Evolutionary conservation across 2,329 filamentous ascomycete species (phyloP).

Genomic region (Clonostachys byssicola): DNA sequence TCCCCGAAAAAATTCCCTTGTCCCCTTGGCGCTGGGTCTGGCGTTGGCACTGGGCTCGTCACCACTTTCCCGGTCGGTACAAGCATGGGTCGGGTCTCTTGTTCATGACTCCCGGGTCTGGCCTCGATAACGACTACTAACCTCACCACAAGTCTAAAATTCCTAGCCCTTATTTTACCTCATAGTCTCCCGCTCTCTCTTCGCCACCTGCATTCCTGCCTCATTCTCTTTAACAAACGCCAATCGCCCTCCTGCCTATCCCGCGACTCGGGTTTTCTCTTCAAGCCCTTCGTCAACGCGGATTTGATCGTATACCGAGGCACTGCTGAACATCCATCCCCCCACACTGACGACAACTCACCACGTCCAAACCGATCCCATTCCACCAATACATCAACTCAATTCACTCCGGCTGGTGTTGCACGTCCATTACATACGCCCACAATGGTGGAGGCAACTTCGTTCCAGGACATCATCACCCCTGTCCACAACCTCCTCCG

Average conservation of each 20-base stretch:
- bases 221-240: neutral
- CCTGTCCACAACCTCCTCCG: conserved; percentile 35
- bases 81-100: too few species aligned
- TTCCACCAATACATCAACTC: conserved; percentile 4
- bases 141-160: too few species aligned
- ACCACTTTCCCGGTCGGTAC: too few species aligned
- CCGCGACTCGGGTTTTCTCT: too few species aligned
- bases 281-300: too few species aligned
- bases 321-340: conserved; percentile 2
- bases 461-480: conserved; percentile 32
- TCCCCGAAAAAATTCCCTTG: too few species aligned
- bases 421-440: conserved; percentile 5
- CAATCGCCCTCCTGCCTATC: too few species aligned
- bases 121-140: too few species aligned
- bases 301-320: neutral
- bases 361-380: conserved; percentile 9
- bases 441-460: conserved; percentile 24
- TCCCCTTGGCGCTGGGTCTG: too few species aligned
- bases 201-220: neutral
- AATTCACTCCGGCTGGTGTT: conserved; percentile 2
- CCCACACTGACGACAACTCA: conserved; percentile 13
- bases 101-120: too few species aligned
- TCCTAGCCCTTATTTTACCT: neutral
- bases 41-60: too few species aligned
- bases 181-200: neutral